Base-by-base conservation (phyloP, 768 basidiomycete genomes). In the Neoboletus subvelutipes region DNA sequence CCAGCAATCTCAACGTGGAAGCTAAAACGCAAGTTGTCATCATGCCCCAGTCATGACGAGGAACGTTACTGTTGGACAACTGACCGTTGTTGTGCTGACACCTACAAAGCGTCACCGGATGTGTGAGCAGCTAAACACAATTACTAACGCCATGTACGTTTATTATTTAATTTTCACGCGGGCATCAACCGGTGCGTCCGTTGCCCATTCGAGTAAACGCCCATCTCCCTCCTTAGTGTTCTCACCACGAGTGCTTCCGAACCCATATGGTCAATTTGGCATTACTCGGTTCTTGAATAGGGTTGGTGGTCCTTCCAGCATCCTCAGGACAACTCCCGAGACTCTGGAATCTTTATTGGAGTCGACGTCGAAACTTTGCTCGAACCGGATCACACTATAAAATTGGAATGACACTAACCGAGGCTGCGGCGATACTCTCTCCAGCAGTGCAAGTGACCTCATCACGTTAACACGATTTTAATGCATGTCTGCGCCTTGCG, bases 401-500 rank as follows among this genome's bases (percentile, higher is more conserved):
- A 36, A n/a, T 37, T 13, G 11, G 36, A 37, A 24, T 37, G 53
- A 48, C 57, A 45, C 60, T 48, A 68, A 13, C 64, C 56, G 55
- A 55, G 43, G 18, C 50, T 52, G 67, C 62, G 67, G 64, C 65
- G 52, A 55, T 67, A 59, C 61, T 12, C 52, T 36, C 46, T 41
- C 48, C 45, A 45, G 57, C 60, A 56, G 57, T 58, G 56, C 63
- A 34, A 55, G 43, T 70, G 64, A 70, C 69, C 68, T 66, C 68
- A 71, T 64, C 56, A 51, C 29, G 52, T 49, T 39, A 58, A 73
- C 71, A 72, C 71, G 72, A 68, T 67, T 62, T 62, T 59, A 58
- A 41, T 68, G 71, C 71, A 71, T 72, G 71, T 54, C 61, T 60
- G 51, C 47, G 61, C 57, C 56, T 60, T 54, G 54, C 60, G 56